Conservation (phyloP, 257 asterid species). For the Verbena officinalis region DNA sequence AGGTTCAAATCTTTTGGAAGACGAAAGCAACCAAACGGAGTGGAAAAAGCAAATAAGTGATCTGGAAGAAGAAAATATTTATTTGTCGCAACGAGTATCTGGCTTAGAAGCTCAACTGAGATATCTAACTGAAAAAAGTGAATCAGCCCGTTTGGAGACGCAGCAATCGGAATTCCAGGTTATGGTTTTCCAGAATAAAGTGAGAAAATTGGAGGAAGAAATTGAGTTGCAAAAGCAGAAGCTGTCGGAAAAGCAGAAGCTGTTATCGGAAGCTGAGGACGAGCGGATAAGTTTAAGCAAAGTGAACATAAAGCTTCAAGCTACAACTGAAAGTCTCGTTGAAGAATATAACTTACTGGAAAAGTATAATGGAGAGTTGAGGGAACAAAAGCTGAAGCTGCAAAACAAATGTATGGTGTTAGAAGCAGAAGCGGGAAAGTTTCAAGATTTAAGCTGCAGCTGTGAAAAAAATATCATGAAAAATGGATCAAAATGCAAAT, state of each 20-base stretch:
- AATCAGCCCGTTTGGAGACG: conserved; percentile 37
- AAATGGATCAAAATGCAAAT: conserved; percentile 32
- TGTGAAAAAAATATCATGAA: conserved; percentile 28
- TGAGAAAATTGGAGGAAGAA: conserved; percentile 40
- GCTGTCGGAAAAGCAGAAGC: conserved; percentile 38
- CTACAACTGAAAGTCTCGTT: conserved; percentile 41
- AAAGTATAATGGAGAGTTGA: conserved; percentile 38
- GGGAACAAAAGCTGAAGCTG: conserved; percentile 40
- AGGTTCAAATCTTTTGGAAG: background rate
- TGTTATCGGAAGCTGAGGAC: conserved; percentile 45
- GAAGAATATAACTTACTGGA: conserved; percentile 46
- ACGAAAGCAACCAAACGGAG: conserved; percentile 22
- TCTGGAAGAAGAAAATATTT: conserved; percentile 42
- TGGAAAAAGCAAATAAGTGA: conserved; percentile 33
- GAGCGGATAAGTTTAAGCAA: conserved; percentile 39
- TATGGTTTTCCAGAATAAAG: conserved; percentile 27
- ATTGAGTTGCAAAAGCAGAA: conserved; percentile 39
- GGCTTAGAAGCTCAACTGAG: conserved; percentile 62
- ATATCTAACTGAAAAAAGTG: conserved; percentile 41
- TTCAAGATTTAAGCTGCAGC: conserved; percentile 28
- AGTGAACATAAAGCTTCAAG: conserved; percentile 43
- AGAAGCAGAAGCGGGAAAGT: conserved; percentile 42
- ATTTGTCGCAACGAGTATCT: conserved; percentile 45
- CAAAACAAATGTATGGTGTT: conserved; percentile 32
- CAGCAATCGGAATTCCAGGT: conserved; percentile 37